Base-by-base conservation (phyloP, 257 asterid species). In the Petunia secreta region DNA sequence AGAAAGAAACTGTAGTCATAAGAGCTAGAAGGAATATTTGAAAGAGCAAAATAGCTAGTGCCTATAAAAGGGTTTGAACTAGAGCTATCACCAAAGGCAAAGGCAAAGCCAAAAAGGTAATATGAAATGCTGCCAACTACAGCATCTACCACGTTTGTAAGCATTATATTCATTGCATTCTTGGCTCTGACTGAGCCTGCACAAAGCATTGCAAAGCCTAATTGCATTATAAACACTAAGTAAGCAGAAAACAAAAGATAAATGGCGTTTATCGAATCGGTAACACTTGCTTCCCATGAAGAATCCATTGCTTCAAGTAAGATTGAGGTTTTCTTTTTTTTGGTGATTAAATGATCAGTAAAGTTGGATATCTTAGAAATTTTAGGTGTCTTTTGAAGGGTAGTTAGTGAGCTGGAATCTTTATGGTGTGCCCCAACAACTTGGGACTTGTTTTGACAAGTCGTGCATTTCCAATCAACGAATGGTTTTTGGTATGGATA, bases 71-170 rank as follows among this genome's bases (percentile, higher is more conserved):
- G 94, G 80, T 93, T 90, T 88, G 89, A 85, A 79, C 44, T 93
- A 58, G 98, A 93, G 0, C 92, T 92, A 3, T 58, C 36, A 9
- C 98, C 98, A 55, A 87, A 93, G 55, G 98, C 98, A 79, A 93
- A 93, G 38, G 97, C 98, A 69, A 89, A 93, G 44, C 98, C 98
- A 80, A 93, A 93, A 34, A 91, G 89, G 83, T 93, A 93, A 82
- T 93, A 93, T 87, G 92, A 91, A 69, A 93, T 81, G 0, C 98
- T 95, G 4, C 97, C 98, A 57, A 95, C 94, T 40, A 97, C 98
- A 37, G 98, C 98, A 86, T 93, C 98, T 36, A 93, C 95, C 58
- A 93, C 98, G 87, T 93, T 93, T 36, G 98, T 93, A 76, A 93
- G 94, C 98, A 93, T 93, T 81, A 93, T 93, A 82, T 93, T 93